A percentile compares a stretch with the other conserved stretches of the same genome.
phyloP scores from a whole-genome alignment of 208 protist species.

The Herpetomonas samuelpessoai region DNA sequence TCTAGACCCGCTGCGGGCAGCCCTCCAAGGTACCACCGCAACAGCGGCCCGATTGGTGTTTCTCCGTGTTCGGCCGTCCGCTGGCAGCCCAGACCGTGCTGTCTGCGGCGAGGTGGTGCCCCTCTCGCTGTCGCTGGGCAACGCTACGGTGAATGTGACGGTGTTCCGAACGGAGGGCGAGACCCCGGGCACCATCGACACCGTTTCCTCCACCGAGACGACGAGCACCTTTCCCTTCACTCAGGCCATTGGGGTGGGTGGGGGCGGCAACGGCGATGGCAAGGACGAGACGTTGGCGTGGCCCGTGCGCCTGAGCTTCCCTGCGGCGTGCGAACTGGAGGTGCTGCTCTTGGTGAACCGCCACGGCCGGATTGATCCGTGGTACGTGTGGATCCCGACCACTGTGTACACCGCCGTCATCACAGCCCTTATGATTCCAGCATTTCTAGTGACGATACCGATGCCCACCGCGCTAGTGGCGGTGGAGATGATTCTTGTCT shows the following conservation, averaged over 20 bases:
- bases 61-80: slow-evolving; percentile 1
- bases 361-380: slow-evolving; percentile 41
- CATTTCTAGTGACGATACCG: slow-evolving; percentile 14
- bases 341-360: slow-evolving; percentile 36
- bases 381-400: slow-evolving; percentile 64
- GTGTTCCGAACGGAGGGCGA: neutral
- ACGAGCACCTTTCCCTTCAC: slow-evolving; percentile 1
- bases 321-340: slow-evolving; percentile 28
- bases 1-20: slow-evolving; percentile 29
- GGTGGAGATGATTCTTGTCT: slow-evolving; percentile 32
- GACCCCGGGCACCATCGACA: no score
- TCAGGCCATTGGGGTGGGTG: slow-evolving; percentile 16
- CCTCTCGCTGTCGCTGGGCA: slow-evolving; percentile 3
- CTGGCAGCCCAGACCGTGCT: no score
- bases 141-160: neutral
- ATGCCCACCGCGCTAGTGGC: slow-evolving; percentile 22
- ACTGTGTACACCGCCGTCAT: slow-evolving; percentile 42
- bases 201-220: neutral
- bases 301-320: slow-evolving; percentile 27
- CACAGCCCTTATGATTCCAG: slow-evolving; percentile 18
- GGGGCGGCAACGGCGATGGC: neutral
- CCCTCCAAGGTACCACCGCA: slow-evolving; percentile 21
- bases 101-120: slow-evolving; percentile 6
- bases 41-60: slow-evolving; percentile 20
- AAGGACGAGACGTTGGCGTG: slow-evolving; percentile 5